A percentile compares a stretch with the other conserved stretches of the same genome.
These are phyloP conservation scores for Syzygium oleosum DNA, from an alignment of 345 rosid genomes.

Conservation along the genomic window DNA sequence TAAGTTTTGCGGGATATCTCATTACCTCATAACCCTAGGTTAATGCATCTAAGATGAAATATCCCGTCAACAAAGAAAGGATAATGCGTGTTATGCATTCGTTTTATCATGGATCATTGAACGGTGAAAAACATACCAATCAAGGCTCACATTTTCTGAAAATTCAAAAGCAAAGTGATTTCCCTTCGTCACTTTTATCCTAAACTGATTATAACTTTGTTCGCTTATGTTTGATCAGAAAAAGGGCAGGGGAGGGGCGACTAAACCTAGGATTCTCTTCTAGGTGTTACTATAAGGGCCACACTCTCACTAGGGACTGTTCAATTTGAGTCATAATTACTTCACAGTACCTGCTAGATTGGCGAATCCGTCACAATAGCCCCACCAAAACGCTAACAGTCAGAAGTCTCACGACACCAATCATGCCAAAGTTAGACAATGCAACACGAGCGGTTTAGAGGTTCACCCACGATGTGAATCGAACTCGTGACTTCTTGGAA, in stretches of 20 bases:
- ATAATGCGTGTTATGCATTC: not conserved
- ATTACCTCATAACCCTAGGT: not conserved
- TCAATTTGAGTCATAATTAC: not conserved
- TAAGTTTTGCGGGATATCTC: not conserved
- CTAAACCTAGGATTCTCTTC: not conserved
- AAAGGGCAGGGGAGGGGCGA: not conserved
- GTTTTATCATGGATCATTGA: not conserved
- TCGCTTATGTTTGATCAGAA: not conserved
- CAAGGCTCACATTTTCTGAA: not conserved
- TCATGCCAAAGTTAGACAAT: not conserved
- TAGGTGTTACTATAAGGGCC: not conserved
- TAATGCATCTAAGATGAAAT: not conserved
- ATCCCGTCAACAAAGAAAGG: not conserved
- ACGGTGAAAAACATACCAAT: not conserved
- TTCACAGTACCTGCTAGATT: not conserved
- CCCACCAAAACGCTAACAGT: not conserved
- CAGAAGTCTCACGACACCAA: not conserved
- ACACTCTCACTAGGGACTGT: not conserved
- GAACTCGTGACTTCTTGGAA: not conserved
- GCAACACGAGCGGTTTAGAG: not conserved
- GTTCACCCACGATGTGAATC: not conserved
- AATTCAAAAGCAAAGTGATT: not conserved
- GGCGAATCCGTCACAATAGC: not conserved
- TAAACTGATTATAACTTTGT: not conserved
- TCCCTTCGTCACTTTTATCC: not conserved